Base-by-base conservation (phyloP, 306 rosid genomes). In the Ormosia emarginata region DNA sequence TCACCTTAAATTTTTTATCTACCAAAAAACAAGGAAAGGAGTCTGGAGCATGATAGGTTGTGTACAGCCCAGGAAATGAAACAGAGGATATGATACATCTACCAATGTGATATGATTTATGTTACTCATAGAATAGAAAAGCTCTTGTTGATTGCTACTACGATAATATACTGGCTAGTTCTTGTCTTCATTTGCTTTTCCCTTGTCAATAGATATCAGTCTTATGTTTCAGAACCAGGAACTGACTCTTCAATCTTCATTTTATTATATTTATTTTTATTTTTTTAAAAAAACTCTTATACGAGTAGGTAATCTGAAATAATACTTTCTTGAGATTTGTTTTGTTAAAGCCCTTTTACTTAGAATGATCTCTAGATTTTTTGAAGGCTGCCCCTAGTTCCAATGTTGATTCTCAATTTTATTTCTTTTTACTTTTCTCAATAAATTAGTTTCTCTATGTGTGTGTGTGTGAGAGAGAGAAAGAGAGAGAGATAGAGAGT, bases 51-150 rank as follows among this genome's bases (percentile, higher is more conserved):
- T 75, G 34, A 39, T 37, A 57, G 67, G 9, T 37, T 29, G 10
- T 62, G 69, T 61, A 47, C 44, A 36, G 30, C 56, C 56, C 46
- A 62, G 32, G 9, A 7, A 50, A n/a, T 50, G 50, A n/a, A 17
- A 75, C 71, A 67, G 7, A 37, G 33, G 52, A 17, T 44, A 75
- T 80, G 40, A 36, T 71, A 12, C 66, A 70, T 71, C 71, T 71
- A 36, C 6, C 47, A 64, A 64, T 36, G 7, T 65, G 49, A n/a
- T 18, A 8, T 4, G 3, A 37, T 39, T 65, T 30, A n/a, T n/a
- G n/a, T n/a, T n/a, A n/a, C n/a, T n/a, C n/a, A n/a, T n/a, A n/a
- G n/a, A n/a, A n/a, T n/a, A n/a, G n/a, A n/a, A n/a, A n/a, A 32
- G 18, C 57, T 33, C 17, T 10, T 56, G 24, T 17, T 33, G 3